Evolutionary conservation across 2,329 filamentous ascomycete genomes (phyloP), one percentile per base, ranked within the genome.

Genomic region (Aspergillus terreus): DNA sequence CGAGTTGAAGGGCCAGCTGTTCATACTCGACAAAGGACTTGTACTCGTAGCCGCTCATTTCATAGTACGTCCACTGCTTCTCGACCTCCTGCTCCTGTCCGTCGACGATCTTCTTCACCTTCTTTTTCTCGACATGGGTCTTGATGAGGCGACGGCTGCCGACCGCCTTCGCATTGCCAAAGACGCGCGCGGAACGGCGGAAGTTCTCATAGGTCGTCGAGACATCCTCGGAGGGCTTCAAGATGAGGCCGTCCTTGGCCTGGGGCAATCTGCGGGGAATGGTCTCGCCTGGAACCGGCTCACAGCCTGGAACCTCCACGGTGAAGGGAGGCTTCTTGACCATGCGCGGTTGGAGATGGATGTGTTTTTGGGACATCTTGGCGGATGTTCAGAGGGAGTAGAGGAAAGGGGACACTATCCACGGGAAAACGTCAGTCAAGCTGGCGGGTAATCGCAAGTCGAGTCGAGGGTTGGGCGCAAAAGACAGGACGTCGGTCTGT

Each of bases 41-140:
- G 77, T 85, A 95, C 42, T 80, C 78, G 76, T 88, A 96, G 45
- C 78, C 77, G 55, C 87, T 86, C 60, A 95, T 83, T 79, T 96
- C 91, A 62, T 90, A 95, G 74, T 85, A 95, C 48, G 86, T 85
- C 91, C 91, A 96, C 71, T 92, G 83, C 83, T 95, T 96, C 57
- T 95, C 88, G 32, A 94, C 83, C 74, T 92, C 83, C 58, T 80
- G 78, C 71, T 90, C 81, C 69, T 88, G 81, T 60, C 91, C 91
- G 65, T 95, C 88, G 52, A 95, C 77, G 46, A 90, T 80, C 81
- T 95, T 96, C 80, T 91, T 87, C 61, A 96, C 77, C 80, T 90
- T 94, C 78, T 92, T 95, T 61, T 82, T 86, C 78, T 96, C 91
- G 63, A 82, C 82, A 72, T 95, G 90, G 44, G 86, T 83, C 71